A percentile compares a stretch with the other conserved stretches of the same genome.
Evolutionary conservation across 2,329 filamentous ascomycete genomes (phyloP).

Genomic region (Geosmithia flava): DNA sequence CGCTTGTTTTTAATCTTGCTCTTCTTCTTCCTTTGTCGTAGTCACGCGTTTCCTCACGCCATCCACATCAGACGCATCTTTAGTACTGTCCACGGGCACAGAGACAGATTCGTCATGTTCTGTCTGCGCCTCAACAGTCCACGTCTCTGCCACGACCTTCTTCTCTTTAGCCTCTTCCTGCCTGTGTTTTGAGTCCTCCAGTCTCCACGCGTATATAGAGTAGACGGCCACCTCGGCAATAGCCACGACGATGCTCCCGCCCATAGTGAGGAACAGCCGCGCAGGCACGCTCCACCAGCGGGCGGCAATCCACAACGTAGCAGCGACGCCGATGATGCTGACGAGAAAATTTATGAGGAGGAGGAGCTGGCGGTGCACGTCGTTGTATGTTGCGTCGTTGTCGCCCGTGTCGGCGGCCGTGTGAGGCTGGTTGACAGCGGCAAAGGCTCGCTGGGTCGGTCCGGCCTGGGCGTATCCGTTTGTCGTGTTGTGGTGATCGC

Average conservation of each 20-base stretch:
- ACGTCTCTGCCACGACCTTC: slow-evolving; percentile 59
- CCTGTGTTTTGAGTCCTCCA: slow-evolving; percentile 54
- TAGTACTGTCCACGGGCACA: slow-evolving; percentile 10
- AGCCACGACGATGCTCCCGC: slow-evolving; percentile 56
- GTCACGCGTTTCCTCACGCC: slow-evolving; percentile 14
- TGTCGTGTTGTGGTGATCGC: slow-evolving; percentile 8
- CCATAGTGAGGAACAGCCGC: slow-evolving; percentile 58
- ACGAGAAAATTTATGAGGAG: slow-evolving; percentile 84
- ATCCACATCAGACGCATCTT: slow-evolving; percentile 6
- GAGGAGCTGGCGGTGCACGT: slow-evolving; percentile 69
- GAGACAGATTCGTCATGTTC: slow-evolving; percentile 10
- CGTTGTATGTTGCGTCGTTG: slow-evolving; percentile 56
- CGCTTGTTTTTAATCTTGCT: neutral
- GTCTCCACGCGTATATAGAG: slow-evolving; percentile 58
- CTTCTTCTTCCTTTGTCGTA: slow-evolving; percentile 5
- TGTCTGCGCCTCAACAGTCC: slow-evolving; percentile 41
- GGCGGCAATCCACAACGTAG: slow-evolving; percentile 66
- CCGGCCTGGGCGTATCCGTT: slow-evolving; percentile 22
- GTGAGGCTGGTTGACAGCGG: slow-evolving; percentile 36
- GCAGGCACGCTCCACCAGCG: slow-evolving; percentile 64
- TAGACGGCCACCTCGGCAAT: slow-evolving; percentile 71
- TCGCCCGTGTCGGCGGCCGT: slow-evolving; percentile 34
- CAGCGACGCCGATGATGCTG: slow-evolving; percentile 69
- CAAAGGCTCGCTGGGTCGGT: slow-evolving; percentile 39
- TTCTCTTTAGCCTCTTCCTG: slow-evolving; percentile 50